Conservation (phyloP, 2,329 filamentous ascomycete genomes). For the Fusarium duplospermum region DNA sequence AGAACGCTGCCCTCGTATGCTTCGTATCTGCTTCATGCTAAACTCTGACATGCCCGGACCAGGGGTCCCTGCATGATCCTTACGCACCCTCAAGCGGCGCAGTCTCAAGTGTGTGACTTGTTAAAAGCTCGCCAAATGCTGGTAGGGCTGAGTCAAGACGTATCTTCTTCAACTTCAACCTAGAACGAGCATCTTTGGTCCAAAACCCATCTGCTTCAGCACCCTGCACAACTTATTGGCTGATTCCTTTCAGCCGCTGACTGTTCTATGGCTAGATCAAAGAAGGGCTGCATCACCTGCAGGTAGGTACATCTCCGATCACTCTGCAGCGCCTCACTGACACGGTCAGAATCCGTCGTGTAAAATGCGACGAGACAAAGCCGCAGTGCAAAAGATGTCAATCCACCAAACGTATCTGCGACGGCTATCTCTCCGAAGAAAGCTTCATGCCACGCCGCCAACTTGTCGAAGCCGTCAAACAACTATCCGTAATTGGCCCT, state of each 20-base stretch:
- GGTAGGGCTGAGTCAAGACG: neutral
- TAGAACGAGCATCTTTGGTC: neutral
- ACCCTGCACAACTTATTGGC: neutral
- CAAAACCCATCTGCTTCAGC: neutral
- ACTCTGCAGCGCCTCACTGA: neutral
- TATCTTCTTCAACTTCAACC: neutral
- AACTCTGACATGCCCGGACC: neutral
- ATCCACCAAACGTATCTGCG: slow-evolving; percentile 39
- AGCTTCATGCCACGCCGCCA: slow-evolving; percentile 39
- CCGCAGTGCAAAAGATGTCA: slow-evolving; percentile 39
- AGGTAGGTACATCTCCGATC: neutral
- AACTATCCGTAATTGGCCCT: slow-evolving; percentile 40
- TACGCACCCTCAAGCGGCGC: neutral
- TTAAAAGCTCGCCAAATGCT: neutral
- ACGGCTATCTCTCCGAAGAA: slow-evolving; percentile 39
- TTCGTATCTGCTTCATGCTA: neutral
- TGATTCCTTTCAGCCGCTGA: neutral
- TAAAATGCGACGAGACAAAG: slow-evolving; percentile 47
- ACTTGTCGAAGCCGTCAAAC: slow-evolving; percentile 38
- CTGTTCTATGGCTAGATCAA: neutral
- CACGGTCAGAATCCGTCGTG: slow-evolving; percentile 41
- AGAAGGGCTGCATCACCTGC: slow-evolving; percentile 2
- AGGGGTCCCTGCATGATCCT: neutral
- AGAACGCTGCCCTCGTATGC: neutral
- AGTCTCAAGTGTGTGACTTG: neutral